Base-by-base conservation (phyloP, 768 basidiomycete genomes). In the Pisolithus orientalis region DNA sequence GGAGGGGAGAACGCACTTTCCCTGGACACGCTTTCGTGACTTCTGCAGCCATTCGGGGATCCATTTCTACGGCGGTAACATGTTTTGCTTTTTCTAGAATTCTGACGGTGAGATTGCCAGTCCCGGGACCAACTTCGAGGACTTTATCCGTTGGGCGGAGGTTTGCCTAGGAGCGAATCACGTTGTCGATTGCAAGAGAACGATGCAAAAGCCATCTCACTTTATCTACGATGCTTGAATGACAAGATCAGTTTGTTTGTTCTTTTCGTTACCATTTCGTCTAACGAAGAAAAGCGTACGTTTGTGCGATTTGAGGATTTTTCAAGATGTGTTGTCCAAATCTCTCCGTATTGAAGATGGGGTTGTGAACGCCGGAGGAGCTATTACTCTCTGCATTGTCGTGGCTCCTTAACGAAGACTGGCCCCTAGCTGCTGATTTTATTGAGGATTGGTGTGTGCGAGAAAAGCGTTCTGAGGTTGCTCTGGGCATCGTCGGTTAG, bases 301-400 rank as follows among this genome's bases (percentile, higher is more conserved):
- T 86, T 75, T 95, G 90, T 5, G 92, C 92, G 32, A 92, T 87
- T 53, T 84, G 79, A 5, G 91, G 87, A 68, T 93, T 98, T 71
- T 95, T 97, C 54, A 98, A 78, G 58, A 99, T 98, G 72, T 99
- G 95, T 68, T 98, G 95, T 21, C 96, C 95, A 60, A 96, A 97
- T 58, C 90, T 79, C 64, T 90, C 89, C 3, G 94, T 96, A 64
- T 96, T 94, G 77, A 93, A 94, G 53, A 94, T 85, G 0, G 92
- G 92, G 62, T 92, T 93, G n/a, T 83, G 80, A 50, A 73, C 72
- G 4, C 75, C 74, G 0, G 76, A 71, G 1, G 72, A 68, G 6
- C 68, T 66, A 11, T 67, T 66, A 9, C 65, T 57, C 42, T 65
- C 65, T 44, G 69, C 73, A 4, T 72, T 63, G 40, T 75, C 75